Evolutionary conservation across 495 filamentous ascomycete species (phyloP), one percentile per base, ranked within the genome.

Genomic region (Pyrenula aspistea): DNA sequence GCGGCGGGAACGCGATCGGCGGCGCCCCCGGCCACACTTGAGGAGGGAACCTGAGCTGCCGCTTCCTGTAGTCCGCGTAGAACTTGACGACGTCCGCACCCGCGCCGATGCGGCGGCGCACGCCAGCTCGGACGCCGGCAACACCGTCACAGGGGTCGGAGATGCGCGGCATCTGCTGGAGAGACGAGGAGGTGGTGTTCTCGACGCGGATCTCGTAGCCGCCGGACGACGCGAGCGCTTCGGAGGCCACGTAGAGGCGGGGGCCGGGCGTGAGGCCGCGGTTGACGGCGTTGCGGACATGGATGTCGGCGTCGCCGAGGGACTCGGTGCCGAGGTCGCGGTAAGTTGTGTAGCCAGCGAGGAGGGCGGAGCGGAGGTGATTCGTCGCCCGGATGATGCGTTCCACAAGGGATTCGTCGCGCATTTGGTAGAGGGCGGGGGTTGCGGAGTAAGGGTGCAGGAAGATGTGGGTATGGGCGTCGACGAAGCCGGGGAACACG

Each of bases 391-490:
- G 69, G 53, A 81, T 69, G 10, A 70, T 67, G 31, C 76, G 65
- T 51, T 80, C 77, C 11, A 78, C 68, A 51, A 72, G 50, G 54
- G 70, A 75, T 57, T 76, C 69, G 61, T 78, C 75, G 36, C 74
- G 69, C 76, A 76, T 75, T 58, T 80, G 77, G 56, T 73, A 64
- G 12, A 69, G 42, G 0, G 68, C 59, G 10, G 62, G 57, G 1
- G 71, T 71, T 25, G 78, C 73, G 20, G 58, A 53, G 60, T 81
- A 79, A 0, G 68, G 54, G 57, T 81, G 76, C 10, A 81, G 63
- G 36, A 81, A 78, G 21, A 83, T 67, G 64, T 81, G 78, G 0
- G 77, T 77, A 56, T 80, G 78, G 10, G 74, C 71, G 56, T 81
- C 77, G 1, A 80, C 76, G 2, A 80, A 61, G 11, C 77, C 78